Evolutionary conservation across 306 rosid genomes (phyloP).

Genomic region (Lathyrus sativus): DNA sequence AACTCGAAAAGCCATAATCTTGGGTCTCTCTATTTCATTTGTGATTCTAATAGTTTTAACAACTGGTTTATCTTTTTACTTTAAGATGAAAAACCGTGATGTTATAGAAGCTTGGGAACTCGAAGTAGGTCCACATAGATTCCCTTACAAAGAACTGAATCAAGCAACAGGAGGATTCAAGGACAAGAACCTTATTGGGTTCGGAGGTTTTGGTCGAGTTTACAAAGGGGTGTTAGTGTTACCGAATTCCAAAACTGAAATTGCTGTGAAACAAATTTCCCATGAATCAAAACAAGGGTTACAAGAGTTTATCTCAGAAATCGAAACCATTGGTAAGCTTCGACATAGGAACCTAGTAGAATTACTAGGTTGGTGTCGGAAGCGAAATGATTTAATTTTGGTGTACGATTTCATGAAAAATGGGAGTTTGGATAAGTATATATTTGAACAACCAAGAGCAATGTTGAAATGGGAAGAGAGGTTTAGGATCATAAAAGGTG

Average conservation of each 20-base stretch:
- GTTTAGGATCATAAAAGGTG: constrained; percentile 58
- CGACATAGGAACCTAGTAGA: constrained; percentile 67
- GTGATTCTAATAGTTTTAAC: constrained; percentile 11
- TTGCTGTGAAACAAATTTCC: constrained; percentile 62
- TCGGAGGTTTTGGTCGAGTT: constrained; percentile 66
- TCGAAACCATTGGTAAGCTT: constrained; percentile 59
- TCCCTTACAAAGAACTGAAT: constrained; percentile 54
- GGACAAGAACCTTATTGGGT: constrained; percentile 55
- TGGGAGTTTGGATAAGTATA: constrained; percentile 62
- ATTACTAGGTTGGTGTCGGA: constrained; percentile 66
- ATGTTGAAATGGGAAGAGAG: constrained; percentile 58
- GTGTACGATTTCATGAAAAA: constrained; percentile 66
- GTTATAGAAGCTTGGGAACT: constrained; percentile 63
- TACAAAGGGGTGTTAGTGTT: constrained; percentile 56
- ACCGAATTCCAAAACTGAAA: constrained; percentile 40
- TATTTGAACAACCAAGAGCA: constrained; percentile 43
- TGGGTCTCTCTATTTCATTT: constrained; percentile 42
- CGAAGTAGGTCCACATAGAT: constrained; percentile 68
- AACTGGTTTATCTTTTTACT: constrained; percentile 32
- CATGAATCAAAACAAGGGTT: constrained; percentile 60
- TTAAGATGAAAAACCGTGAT: constrained; percentile 46
- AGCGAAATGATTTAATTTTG: constrained; percentile 43
- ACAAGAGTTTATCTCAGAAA: constrained; percentile 57
- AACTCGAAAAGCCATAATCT: constrained; percentile 7
- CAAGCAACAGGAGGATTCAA: constrained; percentile 56